phyloP scores from a whole-genome alignment of 164 flowering plant genomes.

The Vitis rupestris region DNA sequence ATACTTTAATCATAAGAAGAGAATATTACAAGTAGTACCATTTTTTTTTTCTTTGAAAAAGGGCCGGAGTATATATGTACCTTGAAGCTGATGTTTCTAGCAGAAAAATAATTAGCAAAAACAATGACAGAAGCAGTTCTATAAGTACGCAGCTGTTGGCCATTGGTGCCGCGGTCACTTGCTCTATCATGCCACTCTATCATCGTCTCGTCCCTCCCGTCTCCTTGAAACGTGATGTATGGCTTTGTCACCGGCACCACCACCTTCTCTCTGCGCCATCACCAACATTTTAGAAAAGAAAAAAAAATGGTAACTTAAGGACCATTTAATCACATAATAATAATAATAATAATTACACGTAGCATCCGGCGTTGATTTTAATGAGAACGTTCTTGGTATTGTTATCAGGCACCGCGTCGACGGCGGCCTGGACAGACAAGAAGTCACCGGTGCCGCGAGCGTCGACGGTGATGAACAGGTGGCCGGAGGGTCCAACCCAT shows the following conservation, averaged over 20 bases:
- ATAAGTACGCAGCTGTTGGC: slow-evolving; percentile 85
- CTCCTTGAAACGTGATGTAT: slow-evolving; percentile 84
- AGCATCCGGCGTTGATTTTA: slow-evolving; percentile 62
- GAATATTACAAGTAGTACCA: background rate
- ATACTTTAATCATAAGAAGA: background rate
- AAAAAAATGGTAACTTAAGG: background rate
- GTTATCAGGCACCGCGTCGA: slow-evolving; percentile 60
- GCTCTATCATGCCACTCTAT: slow-evolving; percentile 96
- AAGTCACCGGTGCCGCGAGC: slow-evolving; percentile 58
- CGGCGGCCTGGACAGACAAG: slow-evolving; percentile 74
- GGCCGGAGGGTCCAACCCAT: slow-evolving; percentile 69
- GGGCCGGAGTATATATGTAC: slow-evolving; percentile 24
- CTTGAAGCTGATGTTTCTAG: slow-evolving; percentile 94
- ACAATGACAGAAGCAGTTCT: slow-evolving; percentile 87
- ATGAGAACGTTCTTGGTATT: slow-evolving; percentile 55
- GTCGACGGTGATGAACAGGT: slow-evolving; percentile 59
- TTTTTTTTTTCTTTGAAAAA: background rate
- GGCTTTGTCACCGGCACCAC: slow-evolving; percentile 78
- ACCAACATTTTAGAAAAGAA: background rate
- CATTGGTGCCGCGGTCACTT: slow-evolving; percentile 66
- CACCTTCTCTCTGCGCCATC: slow-evolving; percentile 78
- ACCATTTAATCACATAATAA: background rate
- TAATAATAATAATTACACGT: slow-evolving; percentile 43
- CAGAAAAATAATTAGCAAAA: slow-evolving; percentile 71
- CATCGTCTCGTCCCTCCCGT: slow-evolving; percentile 69